These are phyloP conservation scores for Tulasnella sp. DNA, from an alignment of 768 basidiomycete genomes.

Conservation along the genomic window DNA sequence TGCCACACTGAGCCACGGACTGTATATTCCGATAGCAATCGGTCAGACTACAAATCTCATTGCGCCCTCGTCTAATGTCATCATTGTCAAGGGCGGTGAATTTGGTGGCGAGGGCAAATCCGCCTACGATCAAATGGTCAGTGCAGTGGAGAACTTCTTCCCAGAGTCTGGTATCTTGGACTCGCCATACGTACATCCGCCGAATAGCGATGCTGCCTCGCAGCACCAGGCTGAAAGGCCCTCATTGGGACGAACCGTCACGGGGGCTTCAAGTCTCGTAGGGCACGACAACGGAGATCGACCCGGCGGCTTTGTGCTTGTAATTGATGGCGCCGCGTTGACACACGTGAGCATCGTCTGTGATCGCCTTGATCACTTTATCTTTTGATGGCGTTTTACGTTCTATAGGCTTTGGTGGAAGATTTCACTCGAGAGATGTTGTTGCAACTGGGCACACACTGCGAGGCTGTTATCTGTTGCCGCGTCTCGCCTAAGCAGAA, in stretches of 20 bases:
- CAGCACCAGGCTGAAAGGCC: not conserved
- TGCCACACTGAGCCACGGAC: too few species aligned
- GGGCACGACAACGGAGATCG: conserved; percentile 74
- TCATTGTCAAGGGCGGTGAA: conserved; percentile 75
- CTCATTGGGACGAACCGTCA: conserved; percentile 46
- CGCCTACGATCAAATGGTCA: conserved; percentile 69
- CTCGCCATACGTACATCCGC: conserved; percentile 31
- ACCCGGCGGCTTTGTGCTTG: conserved; percentile 85
- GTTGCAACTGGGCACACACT: conserved; percentile 70
- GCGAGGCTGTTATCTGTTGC: conserved; percentile 95
- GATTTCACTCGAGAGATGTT: conserved; percentile 55
- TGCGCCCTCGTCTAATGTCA: conserved; percentile 78
- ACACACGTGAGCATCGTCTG: conserved; percentile 50
- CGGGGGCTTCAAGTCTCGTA: conserved; percentile 72
- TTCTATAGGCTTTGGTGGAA: conserved; percentile 66
- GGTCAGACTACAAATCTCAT: conserved; percentile 96
- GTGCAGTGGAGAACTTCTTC: conserved; percentile 83
- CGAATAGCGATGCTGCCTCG: conserved; percentile 15
- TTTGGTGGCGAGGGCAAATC: conserved; percentile 34
- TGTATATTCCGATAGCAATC: too few species aligned
- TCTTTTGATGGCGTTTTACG: not conserved
- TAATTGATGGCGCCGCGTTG: conserved; percentile 82
- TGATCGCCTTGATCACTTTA: too few species aligned
- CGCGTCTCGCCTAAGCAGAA: conserved; percentile 96
- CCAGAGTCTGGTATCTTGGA: conserved; percentile 56